Base-by-base conservation (phyloP, 116 monocot species). In the Phalaenopsis hybrid region DNA sequence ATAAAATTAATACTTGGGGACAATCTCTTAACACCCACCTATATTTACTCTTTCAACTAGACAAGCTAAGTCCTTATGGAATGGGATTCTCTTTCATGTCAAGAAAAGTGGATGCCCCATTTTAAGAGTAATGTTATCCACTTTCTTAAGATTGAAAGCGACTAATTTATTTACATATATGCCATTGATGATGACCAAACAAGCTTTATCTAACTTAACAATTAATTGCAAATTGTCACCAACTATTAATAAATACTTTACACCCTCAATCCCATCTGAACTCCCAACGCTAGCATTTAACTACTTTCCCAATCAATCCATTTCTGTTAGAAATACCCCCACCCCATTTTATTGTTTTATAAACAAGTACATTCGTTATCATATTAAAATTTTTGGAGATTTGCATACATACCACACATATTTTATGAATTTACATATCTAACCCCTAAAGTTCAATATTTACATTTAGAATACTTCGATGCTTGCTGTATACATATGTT, bases 221-320 rank as follows among this genome's bases (percentile, higher is more conserved):
- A 73, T 73, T 73, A 16, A 37, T 16, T 73, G 31, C 16, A 41
- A 73, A 73, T 2, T 41, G 41, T 1, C 41, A 73, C 37, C 73
- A 43, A 73, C 73, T 73, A 72, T 11, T 73, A 4, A 73, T 73
- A 73, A 73, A 73, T 73, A 41, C 73, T 13, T 73, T 41, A 25
- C 2, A 73, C 37, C 41, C 15, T 13, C 73, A 33, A 73, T 73
- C 41, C 37, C 2, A 37, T 37, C 73, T 37, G 5, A 73, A 73
- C 73, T 73, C 73, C 73, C 73, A 73, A 37, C 73, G 33, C 73
- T 43, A 31, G 17, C 55, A 73, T 43, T 33, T 73, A 33, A 37
- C 17, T 17, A 43, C 37, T 17, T 73, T 41, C 5, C 11, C 17
- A 33, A 73, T 16, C 41, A 73, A 41, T 73, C 43, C 41, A 73